Percentiles rank a stretch among this genome's conserved stretches.
phyloP scores from a whole-genome alignment of 306 rosid genomes.

The Vigna mungo region DNA sequence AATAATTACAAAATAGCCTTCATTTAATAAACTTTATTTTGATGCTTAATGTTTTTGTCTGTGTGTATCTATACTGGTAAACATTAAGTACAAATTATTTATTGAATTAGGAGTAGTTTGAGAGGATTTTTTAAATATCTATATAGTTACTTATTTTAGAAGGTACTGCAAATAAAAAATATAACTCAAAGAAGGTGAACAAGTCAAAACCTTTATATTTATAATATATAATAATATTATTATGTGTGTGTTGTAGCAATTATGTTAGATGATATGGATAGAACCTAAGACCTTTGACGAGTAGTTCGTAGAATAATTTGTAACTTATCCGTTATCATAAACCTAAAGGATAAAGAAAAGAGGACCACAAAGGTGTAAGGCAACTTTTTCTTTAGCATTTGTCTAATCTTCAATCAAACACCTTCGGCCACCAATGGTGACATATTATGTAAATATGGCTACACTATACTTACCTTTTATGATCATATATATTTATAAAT shows the following conservation, averaged over 20 bases:
- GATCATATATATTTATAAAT: conserved; percentile 33
- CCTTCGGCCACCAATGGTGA: conserved; percentile 36
- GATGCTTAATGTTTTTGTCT: too few relatives aligned
- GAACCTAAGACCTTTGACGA: conserved; percentile 31
- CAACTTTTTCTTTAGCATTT: conserved; percentile 43
- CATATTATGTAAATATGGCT: conserved; percentile 7
- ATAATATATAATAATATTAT: too few relatives aligned
- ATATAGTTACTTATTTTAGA: too few relatives aligned
- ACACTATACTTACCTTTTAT: conserved; percentile 2
- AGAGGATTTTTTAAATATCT: too few relatives aligned
- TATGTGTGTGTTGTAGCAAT: neutral
- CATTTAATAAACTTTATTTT: too few relatives aligned
- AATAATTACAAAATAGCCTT: too few relatives aligned
- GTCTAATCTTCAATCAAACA: conserved; percentile 40
- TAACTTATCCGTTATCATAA: conserved; percentile 23
- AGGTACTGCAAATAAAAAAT: too few relatives aligned
- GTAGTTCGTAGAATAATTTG: conserved; percentile 39
- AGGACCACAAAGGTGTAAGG: conserved; percentile 48
- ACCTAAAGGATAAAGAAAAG: conserved; percentile 24
- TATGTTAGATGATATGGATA: neutral
- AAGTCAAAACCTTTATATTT: too few relatives aligned
- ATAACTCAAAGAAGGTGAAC: too few relatives aligned
- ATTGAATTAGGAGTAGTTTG: too few relatives aligned
- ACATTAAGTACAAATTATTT: too few relatives aligned
- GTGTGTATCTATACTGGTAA: too few relatives aligned